Conservation (phyloP, 257 asterid species). For the Fraxinus americana region DNA sequence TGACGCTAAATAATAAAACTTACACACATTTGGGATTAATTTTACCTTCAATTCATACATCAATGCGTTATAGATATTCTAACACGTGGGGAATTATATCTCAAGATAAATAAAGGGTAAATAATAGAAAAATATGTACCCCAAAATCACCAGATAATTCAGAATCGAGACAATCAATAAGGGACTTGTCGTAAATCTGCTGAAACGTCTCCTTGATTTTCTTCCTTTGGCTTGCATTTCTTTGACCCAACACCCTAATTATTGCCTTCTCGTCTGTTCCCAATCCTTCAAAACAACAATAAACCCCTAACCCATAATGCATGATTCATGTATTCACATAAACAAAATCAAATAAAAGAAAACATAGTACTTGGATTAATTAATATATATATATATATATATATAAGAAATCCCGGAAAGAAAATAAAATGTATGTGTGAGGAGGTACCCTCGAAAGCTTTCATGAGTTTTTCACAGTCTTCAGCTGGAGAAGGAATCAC, state of each 20-base stretch:
- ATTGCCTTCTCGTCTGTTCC: constrained; percentile 76
- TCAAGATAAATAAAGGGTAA: not conserved
- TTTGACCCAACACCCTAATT: constrained; percentile 57
- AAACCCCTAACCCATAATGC: constrained; percentile 18
- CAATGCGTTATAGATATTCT: too few species aligned
- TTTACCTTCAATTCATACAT: not conserved
- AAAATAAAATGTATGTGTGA: not conserved
- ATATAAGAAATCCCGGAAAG: not conserved
- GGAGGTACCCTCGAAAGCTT: constrained; percentile 57
- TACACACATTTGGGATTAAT: not conserved
- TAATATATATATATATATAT: too few species aligned
- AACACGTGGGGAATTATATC: not conserved
- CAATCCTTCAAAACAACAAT: constrained; percentile 47
- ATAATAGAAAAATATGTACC: constrained; percentile 38
- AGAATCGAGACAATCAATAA: constrained; percentile 46
- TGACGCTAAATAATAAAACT: not conserved
- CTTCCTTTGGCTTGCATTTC: constrained; percentile 68
- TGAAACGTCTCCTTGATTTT: constrained; percentile 59
- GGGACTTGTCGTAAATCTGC: constrained; percentile 59
- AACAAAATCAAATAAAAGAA: not conserved
- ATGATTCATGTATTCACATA: constrained; percentile 9
- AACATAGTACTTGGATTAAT: not conserved
- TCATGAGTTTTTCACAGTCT: constrained; percentile 59
- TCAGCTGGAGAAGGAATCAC: constrained; percentile 61
- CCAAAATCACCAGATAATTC: constrained; percentile 81